Base-by-base conservation (phyloP, 1,139 yeast genomes). In the Hanseniaspora uvarum region DNA sequence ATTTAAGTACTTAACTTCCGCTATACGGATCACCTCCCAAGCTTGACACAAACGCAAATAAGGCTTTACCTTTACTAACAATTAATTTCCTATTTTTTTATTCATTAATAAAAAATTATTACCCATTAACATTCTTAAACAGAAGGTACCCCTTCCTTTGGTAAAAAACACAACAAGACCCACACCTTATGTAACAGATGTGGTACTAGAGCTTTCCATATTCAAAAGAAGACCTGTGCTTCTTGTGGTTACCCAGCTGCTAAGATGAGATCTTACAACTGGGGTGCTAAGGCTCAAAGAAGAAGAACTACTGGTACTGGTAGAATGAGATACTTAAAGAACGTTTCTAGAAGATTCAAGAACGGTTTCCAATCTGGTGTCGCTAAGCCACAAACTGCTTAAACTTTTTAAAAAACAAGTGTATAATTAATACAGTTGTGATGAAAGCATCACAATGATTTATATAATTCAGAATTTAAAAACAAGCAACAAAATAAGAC, bases 131-230 rank as follows among this genome's bases (percentile, higher is more conserved):
- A 44, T 56, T 46, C 68, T 65, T 57, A 59, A 62, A 69, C 72
- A 87, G 95, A 92, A 89, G 98, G 98, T 87, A 92, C 98, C 77
- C 95, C 97, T 81, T 87, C 96, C 76, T 84, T 87, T 82, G 97
- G 98, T 84, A 92, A 89, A 81, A 88, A 94, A 78, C 97, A 92
- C 88, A 89, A 86, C 94, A 94, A 94, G 82, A 84, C 97, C 74
- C 99, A 92, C 88, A 86, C 94, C 73, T 81, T 89, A 78, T 94
- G 99, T 83, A 87, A 84, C 83, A 88, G 97, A 85, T 92, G 99
- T 81, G 97, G 97, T 71, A 79, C 81, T 73, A 95, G 97, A 81
- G 84, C 96, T 62, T 92, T 89, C 95, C 98, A 94, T 81, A 77
- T 84, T 75, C 98, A 92, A 81, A 92, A 89, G 95, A 85, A 87